Conservation (phyloP, 2,329 filamentous ascomycete species). For the Talaromyces sp. region DNA sequence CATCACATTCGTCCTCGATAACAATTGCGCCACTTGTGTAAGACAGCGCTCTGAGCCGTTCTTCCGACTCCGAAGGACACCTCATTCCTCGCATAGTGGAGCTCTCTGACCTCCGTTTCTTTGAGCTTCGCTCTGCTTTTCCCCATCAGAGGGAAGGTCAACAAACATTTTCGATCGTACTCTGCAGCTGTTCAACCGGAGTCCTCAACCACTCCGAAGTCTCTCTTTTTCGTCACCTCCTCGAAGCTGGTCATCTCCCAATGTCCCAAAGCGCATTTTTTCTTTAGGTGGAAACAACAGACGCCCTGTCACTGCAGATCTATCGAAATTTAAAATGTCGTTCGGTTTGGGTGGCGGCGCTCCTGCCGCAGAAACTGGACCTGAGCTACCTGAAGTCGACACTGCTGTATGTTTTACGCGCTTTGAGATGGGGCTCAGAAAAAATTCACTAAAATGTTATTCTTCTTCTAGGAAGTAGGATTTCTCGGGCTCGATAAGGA, state of each 20-base stretch:
- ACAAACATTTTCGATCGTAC: conserved; percentile 47
- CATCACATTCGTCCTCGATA: not conserved
- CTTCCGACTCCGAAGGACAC: conserved; percentile 14
- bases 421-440: not conserved
- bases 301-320: conserved; percentile 38
- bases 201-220: conserved; percentile 41
- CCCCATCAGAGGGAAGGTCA: conserved; percentile 25
- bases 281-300: conserved; percentile 34
- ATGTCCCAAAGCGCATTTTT: conserved; percentile 35
- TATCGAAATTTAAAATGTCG: conserved; percentile 52
- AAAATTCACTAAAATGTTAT: not conserved
- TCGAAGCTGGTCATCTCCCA: conserved; percentile 34
- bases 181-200: conserved; percentile 41
- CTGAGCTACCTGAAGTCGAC: conserved; percentile 71
- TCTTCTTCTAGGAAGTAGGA: conserved; percentile 60
- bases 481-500: conserved; percentile 79
- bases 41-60: not conserved
- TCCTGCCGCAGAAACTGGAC: conserved; percentile 52
- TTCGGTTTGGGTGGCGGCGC: conserved; percentile 58
- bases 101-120: conserved; percentile 7
- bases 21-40: conserved; percentile 22
- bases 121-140: conserved; percentile 20
- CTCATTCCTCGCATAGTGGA: not conserved
- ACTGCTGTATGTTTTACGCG: conserved; percentile 62
- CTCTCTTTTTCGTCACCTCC: conserved; percentile 42